These are phyloP conservation scores for Brachypodium distachyon DNA, from an alignment of 202 grass and related monocot genomes.

Conservation along the genomic window DNA sequence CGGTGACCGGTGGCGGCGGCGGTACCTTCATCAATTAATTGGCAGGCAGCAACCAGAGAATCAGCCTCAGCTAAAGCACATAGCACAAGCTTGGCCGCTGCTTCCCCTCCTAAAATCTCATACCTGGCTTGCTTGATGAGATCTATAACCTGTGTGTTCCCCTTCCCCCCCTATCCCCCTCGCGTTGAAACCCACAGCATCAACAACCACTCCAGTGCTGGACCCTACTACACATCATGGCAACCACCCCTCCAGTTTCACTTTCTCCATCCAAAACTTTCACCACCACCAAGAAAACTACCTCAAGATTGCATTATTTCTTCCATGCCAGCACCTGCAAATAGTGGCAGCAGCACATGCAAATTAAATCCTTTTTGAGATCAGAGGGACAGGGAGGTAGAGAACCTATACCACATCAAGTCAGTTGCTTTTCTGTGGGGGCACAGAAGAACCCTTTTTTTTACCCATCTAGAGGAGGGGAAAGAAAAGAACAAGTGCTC, in stretches of 20 bases:
- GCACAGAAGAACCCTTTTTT: neutral
- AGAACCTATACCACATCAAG: constrained; percentile 22
- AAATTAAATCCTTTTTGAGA: constrained; percentile 4
- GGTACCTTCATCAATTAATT: neutral
- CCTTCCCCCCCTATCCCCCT: neutral
- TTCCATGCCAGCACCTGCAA: neutral
- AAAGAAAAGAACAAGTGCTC: neutral
- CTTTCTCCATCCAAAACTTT: neutral
- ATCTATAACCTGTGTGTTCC: constrained; percentile 18
- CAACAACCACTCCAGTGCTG: constrained; percentile 28
- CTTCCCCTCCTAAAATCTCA: neutral
- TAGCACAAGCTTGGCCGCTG: neutral
- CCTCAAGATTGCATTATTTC: constrained; percentile 15
- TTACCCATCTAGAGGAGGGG: neutral
- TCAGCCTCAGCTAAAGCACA: neutral
- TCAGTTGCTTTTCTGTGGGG: neutral
- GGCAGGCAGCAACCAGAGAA: neutral
- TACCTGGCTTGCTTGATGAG: neutral
- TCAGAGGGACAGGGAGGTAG: neutral
- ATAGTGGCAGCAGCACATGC: constrained; percentile 2
- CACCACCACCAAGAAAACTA: constrained; percentile 1
- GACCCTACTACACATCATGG: constrained; percentile 36
- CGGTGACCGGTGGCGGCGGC: neutral
- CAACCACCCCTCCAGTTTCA: neutral
- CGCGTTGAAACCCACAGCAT: constrained; percentile 16